Conservation (phyloP, 176 grass and related monocot species). For the Pharus latifolius region DNA sequence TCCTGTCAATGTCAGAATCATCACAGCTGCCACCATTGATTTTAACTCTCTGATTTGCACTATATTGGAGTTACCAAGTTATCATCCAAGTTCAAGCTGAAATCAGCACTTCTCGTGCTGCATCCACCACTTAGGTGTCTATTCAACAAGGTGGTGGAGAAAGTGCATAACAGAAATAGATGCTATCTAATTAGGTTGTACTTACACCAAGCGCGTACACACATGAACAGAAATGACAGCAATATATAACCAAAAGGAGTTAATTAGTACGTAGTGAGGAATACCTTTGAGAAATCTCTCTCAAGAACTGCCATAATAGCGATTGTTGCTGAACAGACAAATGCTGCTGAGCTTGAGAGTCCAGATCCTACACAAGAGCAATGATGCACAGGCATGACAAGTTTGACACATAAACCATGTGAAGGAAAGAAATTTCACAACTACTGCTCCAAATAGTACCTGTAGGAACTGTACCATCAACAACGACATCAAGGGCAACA, state of each 20-base stretch:
- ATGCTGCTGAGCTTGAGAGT: conserved; percentile 89
- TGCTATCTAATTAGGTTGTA: no score
- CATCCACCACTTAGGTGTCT: background rate
- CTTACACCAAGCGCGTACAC: no score
- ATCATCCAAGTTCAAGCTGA: background rate
- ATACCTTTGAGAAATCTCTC: conserved; percentile 85
- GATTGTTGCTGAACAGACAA: conserved; percentile 97
- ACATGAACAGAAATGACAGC: background rate
- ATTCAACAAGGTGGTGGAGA: no score
- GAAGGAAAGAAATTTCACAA: background rate
- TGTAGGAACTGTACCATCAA: conserved; percentile 89
- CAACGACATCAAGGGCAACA: conserved; percentile 66
- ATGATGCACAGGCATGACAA: background rate
- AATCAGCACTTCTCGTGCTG: background rate
- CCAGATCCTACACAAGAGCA: conserved; percentile 61
- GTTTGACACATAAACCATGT: background rate
- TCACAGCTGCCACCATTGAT: background rate
- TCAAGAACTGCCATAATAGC: conserved; percentile 79
- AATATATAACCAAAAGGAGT: background rate
- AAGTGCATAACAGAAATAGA: no score
- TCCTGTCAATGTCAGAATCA: background rate
- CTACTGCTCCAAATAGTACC: conserved; percentile 7
- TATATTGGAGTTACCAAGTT: background rate
- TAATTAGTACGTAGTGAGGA: background rate
- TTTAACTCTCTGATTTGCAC: background rate